These are phyloP conservation scores for Yamadazyma tumulicola DNA, from an alignment of 805 yeast species.

Conservation along the genomic window DNA sequence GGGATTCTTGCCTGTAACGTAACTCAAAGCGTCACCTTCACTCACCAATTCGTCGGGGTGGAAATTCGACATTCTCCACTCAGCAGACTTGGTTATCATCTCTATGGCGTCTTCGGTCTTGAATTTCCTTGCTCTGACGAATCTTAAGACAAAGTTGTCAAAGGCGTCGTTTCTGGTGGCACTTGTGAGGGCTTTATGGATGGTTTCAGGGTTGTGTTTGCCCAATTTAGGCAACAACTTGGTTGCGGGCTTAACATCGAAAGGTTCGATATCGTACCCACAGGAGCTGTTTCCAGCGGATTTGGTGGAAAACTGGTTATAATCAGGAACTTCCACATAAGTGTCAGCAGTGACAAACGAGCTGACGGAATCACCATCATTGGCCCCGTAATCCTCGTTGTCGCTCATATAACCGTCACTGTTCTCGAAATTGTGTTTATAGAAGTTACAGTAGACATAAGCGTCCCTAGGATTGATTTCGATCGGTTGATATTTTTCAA, in stretches of 20 bases:
- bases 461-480: constrained; percentile 19
- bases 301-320: constrained; percentile 8
- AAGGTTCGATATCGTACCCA: constrained; percentile 9
- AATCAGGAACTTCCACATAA: constrained; percentile 16
- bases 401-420: constrained; percentile 19
- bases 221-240: constrained; percentile 48
- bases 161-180: constrained; percentile 65
- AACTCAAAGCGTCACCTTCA: constrained; percentile 68
- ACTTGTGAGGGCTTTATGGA: constrained; percentile 45
- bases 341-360: constrained; percentile 32
- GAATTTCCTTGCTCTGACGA: constrained; percentile 85
- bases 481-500: constrained; percentile 21
- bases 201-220: constrained; percentile 48
- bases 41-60: constrained; percentile 59
- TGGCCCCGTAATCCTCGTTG: constrained; percentile 15
- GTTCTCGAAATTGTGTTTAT: constrained; percentile 17
- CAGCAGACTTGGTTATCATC: constrained; percentile 70
- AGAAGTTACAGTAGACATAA: constrained; percentile 19
- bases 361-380: constrained; percentile 22
- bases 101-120: constrained; percentile 61
- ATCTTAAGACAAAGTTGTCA: constrained; percentile 74
- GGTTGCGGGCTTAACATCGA: constrained; percentile 17
- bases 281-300: not conserved
- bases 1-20: constrained; percentile 34
- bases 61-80: constrained; percentile 68